Percentiles rank a stretch among this genome's conserved stretches.
These are phyloP conservation scores for Magnaporthales sp. DNA, from an alignment of 2,329 filamentous ascomycete genomes.

Conservation along the genomic window DNA sequence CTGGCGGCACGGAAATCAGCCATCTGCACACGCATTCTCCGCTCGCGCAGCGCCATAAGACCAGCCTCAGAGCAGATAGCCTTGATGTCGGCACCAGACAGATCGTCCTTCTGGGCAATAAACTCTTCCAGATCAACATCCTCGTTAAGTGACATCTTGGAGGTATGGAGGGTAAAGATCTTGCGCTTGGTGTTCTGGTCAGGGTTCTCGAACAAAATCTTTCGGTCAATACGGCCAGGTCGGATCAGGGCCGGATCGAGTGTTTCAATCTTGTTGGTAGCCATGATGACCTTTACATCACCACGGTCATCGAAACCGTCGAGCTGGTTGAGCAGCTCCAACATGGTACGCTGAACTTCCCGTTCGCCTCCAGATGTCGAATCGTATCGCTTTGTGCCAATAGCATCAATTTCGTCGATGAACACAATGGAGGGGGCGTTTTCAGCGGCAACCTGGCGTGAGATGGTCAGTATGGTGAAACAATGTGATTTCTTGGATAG, in stretches of 20 bases:
- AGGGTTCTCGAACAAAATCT: conserved; percentile 69
- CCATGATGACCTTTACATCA: conserved; percentile 99
- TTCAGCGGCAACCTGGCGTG: conserved; percentile 71
- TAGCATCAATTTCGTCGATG: conserved; percentile 98
- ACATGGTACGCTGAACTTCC: conserved; percentile 96
- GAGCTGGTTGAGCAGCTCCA: conserved; percentile 95
- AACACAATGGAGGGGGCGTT: conserved; percentile 97
- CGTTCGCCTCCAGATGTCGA: conserved; percentile 94
- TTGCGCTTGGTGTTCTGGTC: conserved; percentile 89
- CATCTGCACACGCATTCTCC: conserved; percentile 98
- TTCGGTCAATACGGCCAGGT: conserved; percentile 95
- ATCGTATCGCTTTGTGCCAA: conserved; percentile 97
- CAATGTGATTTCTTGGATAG: conserved; percentile 8
- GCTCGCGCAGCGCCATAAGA: conserved; percentile 85
- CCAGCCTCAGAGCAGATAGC: conserved; percentile 97
- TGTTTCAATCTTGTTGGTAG: conserved; percentile 99
- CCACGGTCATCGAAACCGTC: conserved; percentile 98
- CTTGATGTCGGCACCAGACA: conserved; percentile 96
- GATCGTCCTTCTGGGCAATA: conserved; percentile 95
- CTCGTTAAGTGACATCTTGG: conserved; percentile 93
- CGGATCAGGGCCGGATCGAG: conserved; percentile 93
- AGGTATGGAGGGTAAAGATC: conserved; percentile 97
- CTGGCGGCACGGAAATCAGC: conserved; percentile 89
- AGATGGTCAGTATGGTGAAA: neutral
- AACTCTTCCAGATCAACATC: conserved; percentile 99